phyloP scores from a whole-genome alignment of 768 basidiomycete genomes.

The Trametes meyenii region DNA sequence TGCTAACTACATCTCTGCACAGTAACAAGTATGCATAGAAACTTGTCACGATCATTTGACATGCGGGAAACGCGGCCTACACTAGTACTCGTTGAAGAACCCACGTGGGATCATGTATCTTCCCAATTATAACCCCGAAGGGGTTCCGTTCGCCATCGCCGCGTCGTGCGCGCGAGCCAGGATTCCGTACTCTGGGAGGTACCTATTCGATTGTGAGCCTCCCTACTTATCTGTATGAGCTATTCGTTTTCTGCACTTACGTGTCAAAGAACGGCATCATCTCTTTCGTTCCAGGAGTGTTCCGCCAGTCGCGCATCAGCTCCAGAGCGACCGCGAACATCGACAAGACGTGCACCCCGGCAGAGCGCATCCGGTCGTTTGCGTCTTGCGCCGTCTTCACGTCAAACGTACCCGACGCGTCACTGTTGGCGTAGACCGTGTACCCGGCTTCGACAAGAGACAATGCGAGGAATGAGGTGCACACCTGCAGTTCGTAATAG shows the following conservation, averaged over 20 bases:
- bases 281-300: constrained; percentile 46
- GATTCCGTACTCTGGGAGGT: constrained; percentile 37
- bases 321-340: constrained; percentile 48
- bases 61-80: no score
- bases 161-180: constrained; percentile 37
- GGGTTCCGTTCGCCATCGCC: constrained; percentile 34
- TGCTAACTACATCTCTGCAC: no score
- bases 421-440: constrained; percentile 50
- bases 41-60: no score
- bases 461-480: constrained; percentile 51
- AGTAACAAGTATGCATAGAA: no score
- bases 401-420: constrained; percentile 48
- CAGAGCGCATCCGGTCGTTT: constrained; percentile 51
- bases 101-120: neutral
- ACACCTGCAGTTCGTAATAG: constrained; percentile 38
- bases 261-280: constrained; percentile 49
- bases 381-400: constrained; percentile 45
- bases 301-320: constrained; percentile 55
- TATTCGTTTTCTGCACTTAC: constrained; percentile 33
- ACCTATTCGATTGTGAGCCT: constrained; percentile 24
- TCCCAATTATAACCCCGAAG: constrained; percentile 21
- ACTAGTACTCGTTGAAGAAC: neutral
- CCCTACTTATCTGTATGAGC: no score
- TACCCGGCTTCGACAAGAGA: constrained; percentile 50
- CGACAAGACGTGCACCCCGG: constrained; percentile 49